Evolutionary conservation across 2,329 filamentous ascomycete genomes (phyloP), one percentile per base, ranked within the genome.

Genomic region (Immersiporthe knoxdaviesiana): DNA sequence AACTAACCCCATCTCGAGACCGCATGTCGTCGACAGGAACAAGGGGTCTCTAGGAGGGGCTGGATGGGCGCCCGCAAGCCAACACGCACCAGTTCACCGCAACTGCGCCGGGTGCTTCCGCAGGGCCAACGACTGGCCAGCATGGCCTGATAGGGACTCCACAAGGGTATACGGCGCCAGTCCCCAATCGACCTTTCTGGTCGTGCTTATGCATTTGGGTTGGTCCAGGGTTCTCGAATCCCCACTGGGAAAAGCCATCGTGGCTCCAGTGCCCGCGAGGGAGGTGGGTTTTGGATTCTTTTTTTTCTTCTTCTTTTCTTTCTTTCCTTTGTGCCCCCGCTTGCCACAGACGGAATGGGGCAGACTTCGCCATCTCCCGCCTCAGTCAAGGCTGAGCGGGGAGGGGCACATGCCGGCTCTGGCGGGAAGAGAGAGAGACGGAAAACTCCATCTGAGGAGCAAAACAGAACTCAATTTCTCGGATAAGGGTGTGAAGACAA

Each of bases 231-330:
- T 32, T 50, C n/a, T 30, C 21, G 60, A 41, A 37, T n/a, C 18
- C 7, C 50, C 12, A 7, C 32, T 50, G 41, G 32, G 24, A 12
- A 21, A 47, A 47, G 44, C 44, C n/a, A n/a, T 35, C 65, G 62
- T 70, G 68, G 69, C 69, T 63, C 69, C 69, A 70, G 18, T 70
- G 47, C 66, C 47, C 56, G 59, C 56, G 32, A 58, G 32, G 39
- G 14, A 32, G 63, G 66, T 66, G 66, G 27, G 54, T 63, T 52
- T 30, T 27, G 6, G 2, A 2, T 39, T 2, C 11, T 59, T 63
- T 44, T 6, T 47, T 10, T 10, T 47, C 21, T n/a, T 47, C 21
- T n/a, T 11, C 8, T 47, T 47, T 47, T n/a, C n/a, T n/a, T n/a
- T n/a, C n/a, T n/a, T n/a, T n/a, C n/a, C n/a, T n/a, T n/a, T n/a